Base-by-base conservation (phyloP, 176 grass and related monocot genomes). In the Ensete ventricosum region DNA sequence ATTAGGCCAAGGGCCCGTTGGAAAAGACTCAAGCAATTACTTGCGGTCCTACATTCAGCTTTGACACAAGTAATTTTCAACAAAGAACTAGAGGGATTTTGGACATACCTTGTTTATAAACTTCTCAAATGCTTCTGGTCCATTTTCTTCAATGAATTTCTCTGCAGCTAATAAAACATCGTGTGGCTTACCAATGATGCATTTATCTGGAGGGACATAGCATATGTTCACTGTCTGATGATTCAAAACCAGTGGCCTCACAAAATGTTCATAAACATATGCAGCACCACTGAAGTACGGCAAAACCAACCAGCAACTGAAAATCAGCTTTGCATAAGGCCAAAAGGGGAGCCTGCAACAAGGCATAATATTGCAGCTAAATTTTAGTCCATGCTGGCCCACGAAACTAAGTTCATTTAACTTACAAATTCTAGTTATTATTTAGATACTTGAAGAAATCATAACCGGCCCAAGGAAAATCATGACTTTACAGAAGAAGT, bases 231-330 rank as follows among this genome's bases (percentile, higher is more conserved):
- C 67, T 67, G 83, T 84, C 54, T 87, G 84, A 26, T 87, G 78
- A 64, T 43, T 43, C 34, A 73, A 87, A 79, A 84, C 77, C 17
- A 73, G 9, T 57, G 88, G 88, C 50, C 88, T 84, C 67, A 87
- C 84, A 77, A 82, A 90, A 59, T 77, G 81, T 58, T 87, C 82
- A 85, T 90, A 90, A 57, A 90, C 76, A 84, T 82, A 90, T 22
- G 84, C 76, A 68, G 88, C 84, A 29, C 88, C 88, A 80, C 79
- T 90, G 79, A 90, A 90, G 82, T 82, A 84, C 48, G 88, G 88
- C 74, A 90, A 80, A 65, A 90, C 88, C 67, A 90, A 80, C 88
- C 88, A 90, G 64, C 82, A 90, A 79, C 82, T 90, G 58, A 90
- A 77, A 73, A 80, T 82, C 76, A 90, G 67, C 57, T 87, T 90